Evolutionary conservation across 75 land plant species (phyloP).

Genomic region (Cunninghamia lanceolata): DNA sequence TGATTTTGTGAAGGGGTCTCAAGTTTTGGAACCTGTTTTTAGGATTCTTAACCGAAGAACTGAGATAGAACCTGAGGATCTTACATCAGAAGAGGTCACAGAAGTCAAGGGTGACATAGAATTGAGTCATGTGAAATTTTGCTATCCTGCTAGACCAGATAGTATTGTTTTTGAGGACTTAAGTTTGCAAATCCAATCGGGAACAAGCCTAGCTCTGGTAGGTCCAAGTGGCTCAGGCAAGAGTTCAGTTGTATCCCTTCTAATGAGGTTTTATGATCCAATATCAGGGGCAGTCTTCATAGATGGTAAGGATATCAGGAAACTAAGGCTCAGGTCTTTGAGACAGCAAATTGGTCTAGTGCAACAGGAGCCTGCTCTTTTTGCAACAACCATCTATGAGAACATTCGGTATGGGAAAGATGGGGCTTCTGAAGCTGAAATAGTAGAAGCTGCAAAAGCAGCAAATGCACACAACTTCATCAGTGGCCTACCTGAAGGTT

Average conservation of each 20-base stretch:
- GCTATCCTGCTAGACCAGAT: constrained; percentile 59
- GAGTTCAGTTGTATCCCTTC: constrained; percentile 61
- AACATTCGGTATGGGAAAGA: constrained; percentile 67
- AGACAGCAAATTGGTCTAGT: constrained; percentile 59
- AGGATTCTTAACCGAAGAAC: constrained; percentile 53
- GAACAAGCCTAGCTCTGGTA: constrained; percentile 66
- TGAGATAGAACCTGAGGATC: constrained; percentile 53
- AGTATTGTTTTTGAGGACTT: constrained; percentile 46
- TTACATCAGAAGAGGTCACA: constrained; percentile 26
- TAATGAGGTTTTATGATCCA: constrained; percentile 78
- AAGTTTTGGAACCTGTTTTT: constrained; percentile 63
- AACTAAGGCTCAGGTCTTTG: constrained; percentile 42
- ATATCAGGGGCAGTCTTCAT: constrained; percentile 46
- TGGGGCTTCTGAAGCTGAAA: constrained; percentile 53
- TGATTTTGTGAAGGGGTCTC: constrained; percentile 62
- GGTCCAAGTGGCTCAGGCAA: constrained; percentile 86
- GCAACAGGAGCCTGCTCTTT: constrained; percentile 71
- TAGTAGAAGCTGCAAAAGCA: constrained; percentile 53
- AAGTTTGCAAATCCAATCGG: constrained; percentile 41
- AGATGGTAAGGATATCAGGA: constrained; percentile 54
- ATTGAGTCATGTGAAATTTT: constrained; percentile 52
- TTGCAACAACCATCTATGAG: constrained; percentile 61
- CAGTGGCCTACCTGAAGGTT: constrained; percentile 54
- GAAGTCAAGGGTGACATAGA: constrained; percentile 51
- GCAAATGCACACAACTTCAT: constrained; percentile 76